Base-by-base conservation (phyloP, 2,329 filamentous ascomycete genomes). In the Venturia pyrina region DNA sequence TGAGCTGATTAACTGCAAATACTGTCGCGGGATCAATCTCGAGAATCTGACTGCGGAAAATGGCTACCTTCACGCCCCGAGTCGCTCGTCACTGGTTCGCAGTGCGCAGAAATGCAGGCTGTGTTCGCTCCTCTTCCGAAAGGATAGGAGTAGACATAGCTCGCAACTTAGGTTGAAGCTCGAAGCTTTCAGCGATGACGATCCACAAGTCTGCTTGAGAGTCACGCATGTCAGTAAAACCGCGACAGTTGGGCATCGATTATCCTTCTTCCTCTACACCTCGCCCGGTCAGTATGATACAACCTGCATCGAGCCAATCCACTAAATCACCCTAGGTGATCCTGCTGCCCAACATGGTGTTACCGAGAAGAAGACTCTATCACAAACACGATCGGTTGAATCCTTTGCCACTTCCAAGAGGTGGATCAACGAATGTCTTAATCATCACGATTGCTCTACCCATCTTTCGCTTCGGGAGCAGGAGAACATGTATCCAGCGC, bases 81-180 rank as follows among this genome's bases (percentile, higher is more conserved):
- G 34, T 34, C 62, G 62, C 44, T 59, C 48, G 19, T 44, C 34
- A 5, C 56, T 67, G 11, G 66, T 64, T 24, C 34, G 62, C 11
- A 67, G 66, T 62, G 62, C 62, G 28, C 66, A 67, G 46, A 61
- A 32, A 46, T 67, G 66, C 32, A 37, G 66, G 19, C 62, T 67
- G 5, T 67, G 66, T 50, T 67, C 62, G 13, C 32, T 67, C 19
- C 48, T 67, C 15, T 67, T 64, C 24, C 66, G 66, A 1, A 64
- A 61, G 19, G 66, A 65, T n/a, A 32, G 66, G 43, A 67, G 62
- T 37, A 32, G 66, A 53, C 48, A 53, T n/a, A 64, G 37, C n/a
- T 50, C 48, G 17, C 66, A 56, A 28, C 46, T 66, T 19, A 32
- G 46, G 15, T 34, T 66, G 24, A 48, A 34, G 32, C 43, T 66